Evolutionary conservation across 2,329 filamentous ascomycete genomes (phyloP).

Genomic region (Colletotrichum tamarilloi): DNA sequence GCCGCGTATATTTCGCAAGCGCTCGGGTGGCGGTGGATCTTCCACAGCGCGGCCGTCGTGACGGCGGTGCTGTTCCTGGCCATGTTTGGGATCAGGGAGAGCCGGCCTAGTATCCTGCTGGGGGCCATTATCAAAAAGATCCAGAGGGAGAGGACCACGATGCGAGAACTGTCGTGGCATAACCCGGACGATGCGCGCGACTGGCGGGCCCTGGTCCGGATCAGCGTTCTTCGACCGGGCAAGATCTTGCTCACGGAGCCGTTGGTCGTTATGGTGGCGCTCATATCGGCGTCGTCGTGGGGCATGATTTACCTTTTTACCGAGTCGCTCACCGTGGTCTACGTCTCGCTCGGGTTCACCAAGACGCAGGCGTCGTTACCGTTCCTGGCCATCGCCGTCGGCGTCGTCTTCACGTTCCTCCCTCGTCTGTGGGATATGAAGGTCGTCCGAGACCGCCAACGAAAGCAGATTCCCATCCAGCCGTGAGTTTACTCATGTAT

Average conservation of each 20-base stretch:
- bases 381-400: constrained; percentile 53
- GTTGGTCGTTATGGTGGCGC: constrained; percentile 54
- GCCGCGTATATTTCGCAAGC: constrained; percentile 51
- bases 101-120: constrained; percentile 55
- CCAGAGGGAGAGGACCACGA: neutral
- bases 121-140: constrained; percentile 37
- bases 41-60: constrained; percentile 53
- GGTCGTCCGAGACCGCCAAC: constrained; percentile 36
- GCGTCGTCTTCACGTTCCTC: constrained; percentile 53
- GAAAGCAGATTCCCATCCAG: constrained; percentile 35
- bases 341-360: constrained; percentile 48
- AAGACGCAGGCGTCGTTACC: constrained; percentile 48
- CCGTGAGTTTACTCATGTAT: constrained; percentile 31
- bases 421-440: constrained; percentile 53
- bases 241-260: constrained; percentile 58
- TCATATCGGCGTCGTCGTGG: constrained; percentile 55
- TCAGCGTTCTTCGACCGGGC: constrained; percentile 53
- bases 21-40: constrained; percentile 58
- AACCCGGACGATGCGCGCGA: constrained; percentile 53
- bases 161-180: constrained; percentile 39
- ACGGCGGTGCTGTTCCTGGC: constrained; percentile 47
- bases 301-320: constrained; percentile 61
- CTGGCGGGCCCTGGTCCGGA: constrained; percentile 48
- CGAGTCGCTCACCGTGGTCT: constrained; percentile 54
- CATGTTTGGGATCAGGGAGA: constrained; percentile 53